Conservation (phyloP, 2,329 filamentous ascomycete species). For the Cryoendolithus antarcticus region DNA sequence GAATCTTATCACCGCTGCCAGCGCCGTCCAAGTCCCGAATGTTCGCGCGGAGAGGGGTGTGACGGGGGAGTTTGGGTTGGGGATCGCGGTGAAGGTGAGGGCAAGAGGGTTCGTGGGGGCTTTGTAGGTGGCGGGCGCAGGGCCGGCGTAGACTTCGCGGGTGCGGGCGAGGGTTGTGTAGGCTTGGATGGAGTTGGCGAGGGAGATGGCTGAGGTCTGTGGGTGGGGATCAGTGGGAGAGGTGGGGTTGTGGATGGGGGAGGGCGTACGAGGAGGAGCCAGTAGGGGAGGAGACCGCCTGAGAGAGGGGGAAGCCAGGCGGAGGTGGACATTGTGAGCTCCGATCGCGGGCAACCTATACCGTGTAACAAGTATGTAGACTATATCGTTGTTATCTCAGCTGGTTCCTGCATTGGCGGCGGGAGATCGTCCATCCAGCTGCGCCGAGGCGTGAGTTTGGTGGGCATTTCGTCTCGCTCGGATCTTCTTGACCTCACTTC, state of each 20-base stretch:
- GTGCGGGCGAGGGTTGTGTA: constrained; percentile 72
- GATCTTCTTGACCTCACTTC: no score
- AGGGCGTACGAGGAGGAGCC: constrained; percentile 49
- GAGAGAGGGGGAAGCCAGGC: constrained; percentile 30
- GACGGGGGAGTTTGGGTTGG: constrained; percentile 31
- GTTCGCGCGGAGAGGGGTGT: constrained; percentile 66
- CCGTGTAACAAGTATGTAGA: no score
- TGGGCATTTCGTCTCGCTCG: no score
- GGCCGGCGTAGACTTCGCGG: constrained; percentile 71
- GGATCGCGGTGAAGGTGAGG: constrained; percentile 16
- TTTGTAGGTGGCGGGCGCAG: constrained; percentile 31
- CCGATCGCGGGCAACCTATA: no score
- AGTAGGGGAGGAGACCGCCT: constrained; percentile 48
- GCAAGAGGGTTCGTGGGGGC: constrained; percentile 11
- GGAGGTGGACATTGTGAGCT: constrained; percentile 10
- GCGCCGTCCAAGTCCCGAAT: constrained; percentile 79
- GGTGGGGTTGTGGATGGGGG: constrained; percentile 9
- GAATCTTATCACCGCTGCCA: constrained; percentile 62
- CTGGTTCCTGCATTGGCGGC: no score
- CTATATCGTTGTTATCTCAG: no score
- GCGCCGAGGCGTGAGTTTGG: no score
- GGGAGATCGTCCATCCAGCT: no score
- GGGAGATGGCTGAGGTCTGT: constrained; percentile 69
- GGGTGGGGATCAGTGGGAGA: constrained; percentile 1
- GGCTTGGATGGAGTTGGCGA: constrained; percentile 75